Evolutionary conservation across 2,329 filamentous ascomycete species (phyloP).

Genomic region (Graphilbum fragrans): DNA sequence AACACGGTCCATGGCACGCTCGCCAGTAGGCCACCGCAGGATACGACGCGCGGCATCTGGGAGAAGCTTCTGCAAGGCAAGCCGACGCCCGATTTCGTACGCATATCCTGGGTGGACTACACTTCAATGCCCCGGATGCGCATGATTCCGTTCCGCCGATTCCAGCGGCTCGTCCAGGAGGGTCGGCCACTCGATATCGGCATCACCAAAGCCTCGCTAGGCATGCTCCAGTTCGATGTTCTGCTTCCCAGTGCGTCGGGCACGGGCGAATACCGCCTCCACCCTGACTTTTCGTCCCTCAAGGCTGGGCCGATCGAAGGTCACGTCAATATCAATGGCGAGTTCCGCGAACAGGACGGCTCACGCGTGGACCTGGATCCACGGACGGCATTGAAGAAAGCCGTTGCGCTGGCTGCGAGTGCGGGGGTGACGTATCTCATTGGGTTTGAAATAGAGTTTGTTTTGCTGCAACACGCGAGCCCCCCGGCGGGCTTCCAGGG

Average conservation of each 20-base stretch:
- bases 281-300: conserved; percentile 54
- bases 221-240: conserved; percentile 56
- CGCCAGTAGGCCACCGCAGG: background rate
- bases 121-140: conserved; percentile 57
- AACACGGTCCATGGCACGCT: conserved; percentile 4
- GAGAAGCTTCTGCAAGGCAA: conserved; percentile 32
- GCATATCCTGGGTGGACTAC: conserved; percentile 68
- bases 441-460: conserved; percentile 75
- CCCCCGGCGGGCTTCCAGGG: conserved; percentile 20
- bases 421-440: conserved; percentile 48
- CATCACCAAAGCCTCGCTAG: conserved; percentile 52
- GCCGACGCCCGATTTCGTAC: conserved; percentile 49
- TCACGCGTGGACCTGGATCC: conserved; percentile 29
- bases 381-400: conserved; percentile 44
- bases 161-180: conserved; percentile 32
- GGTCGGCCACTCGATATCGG: conserved; percentile 36
- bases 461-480: conserved; percentile 41
- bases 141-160: conserved; percentile 51
- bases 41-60: conserved; percentile 23
- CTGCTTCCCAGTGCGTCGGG: conserved; percentile 39
- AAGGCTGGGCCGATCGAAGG: conserved; percentile 43
- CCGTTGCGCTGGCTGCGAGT: conserved; percentile 36
- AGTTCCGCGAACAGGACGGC: conserved; percentile 49
- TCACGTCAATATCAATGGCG: conserved; percentile 54
- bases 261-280: conserved; percentile 53